Evolutionary conservation across 805 yeast species (phyloP), one percentile per base, ranked within the genome.

Genomic region (Candida incommunis): DNA sequence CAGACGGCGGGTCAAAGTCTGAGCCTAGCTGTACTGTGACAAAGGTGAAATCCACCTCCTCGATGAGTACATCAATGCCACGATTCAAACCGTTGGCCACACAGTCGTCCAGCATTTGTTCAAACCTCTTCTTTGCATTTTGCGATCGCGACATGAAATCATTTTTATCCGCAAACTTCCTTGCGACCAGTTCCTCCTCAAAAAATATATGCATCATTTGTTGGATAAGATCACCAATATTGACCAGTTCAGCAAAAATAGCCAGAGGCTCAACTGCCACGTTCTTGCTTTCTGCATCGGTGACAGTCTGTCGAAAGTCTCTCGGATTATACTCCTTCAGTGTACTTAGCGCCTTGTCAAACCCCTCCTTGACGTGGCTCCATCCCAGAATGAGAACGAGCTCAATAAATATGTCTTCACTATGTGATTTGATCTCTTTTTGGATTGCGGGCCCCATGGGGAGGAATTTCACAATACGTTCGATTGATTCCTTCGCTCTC

Each of bases 171-270:
- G 86, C 76, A 21, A 85, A 70, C 40, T 68, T 66, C 31, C 72
- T 68, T 2, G 53, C 45, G 1, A 68, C 69, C 51, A 90, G 70
- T 58, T 90, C 97, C 58, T 84, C 88, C 53, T 82, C 82, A 63
- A 86, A 90, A 54, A 92, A 92, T 3, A 86, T 84, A 44, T 83
- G 87, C 40, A 88, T 66, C 94, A 90, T 85, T 59, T 90, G 96
- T 54, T 86, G 80, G 21, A 92, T 84, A 46, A 90, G 67, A 60
- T 90, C 98, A 3, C 96, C 96, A 48, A 85, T 79, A 54, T 88
- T 92, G 27, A 92, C 92, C 46, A 92, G 70, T 58, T 90, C 96
- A 16, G 94, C 82, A 54, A 92, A 90, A 41, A 83, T 76, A 0
- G 81, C 81, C 44, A 90, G 68, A 0, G 97, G 97, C 50, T 82